Conservation (phyloP, 176 grass and related monocot species). For the Eragrostis nindensis region DNA sequence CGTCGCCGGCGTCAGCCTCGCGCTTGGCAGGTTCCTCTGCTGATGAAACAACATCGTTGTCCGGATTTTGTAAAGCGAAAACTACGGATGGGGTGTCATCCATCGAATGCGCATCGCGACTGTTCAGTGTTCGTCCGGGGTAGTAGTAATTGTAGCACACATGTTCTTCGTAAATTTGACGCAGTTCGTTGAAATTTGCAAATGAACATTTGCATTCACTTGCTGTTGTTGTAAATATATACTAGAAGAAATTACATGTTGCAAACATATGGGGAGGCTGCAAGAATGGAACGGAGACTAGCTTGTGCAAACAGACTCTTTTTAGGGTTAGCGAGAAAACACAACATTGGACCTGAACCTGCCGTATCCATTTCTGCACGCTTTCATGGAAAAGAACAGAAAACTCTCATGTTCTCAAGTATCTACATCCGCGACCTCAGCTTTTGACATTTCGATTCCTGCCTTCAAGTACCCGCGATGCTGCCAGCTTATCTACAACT, state of each 20-base stretch:
- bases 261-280: neutral
- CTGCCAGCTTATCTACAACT: neutral
- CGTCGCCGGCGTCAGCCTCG: conserved; percentile 76
- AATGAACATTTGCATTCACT: neutral
- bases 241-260: neutral
- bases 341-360: neutral
- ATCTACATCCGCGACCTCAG: neutral
- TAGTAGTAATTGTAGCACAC: neutral
- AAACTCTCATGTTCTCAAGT: no score
- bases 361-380: neutral
- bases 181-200: neutral
- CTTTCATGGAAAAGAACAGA: neutral
- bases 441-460: neutral
- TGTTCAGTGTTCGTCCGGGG: neutral
- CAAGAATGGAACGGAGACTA: neutral
- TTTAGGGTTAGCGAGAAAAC: neutral
- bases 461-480: neutral
- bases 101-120: conserved; percentile 3
- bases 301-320: neutral
- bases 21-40: conserved; percentile 62
- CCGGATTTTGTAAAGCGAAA: conserved; percentile 26
- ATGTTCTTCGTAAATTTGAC: neutral
- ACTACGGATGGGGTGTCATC: neutral
- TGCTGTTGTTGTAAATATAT: neutral
- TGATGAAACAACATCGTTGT: conserved; percentile 43